A percentile compares a stretch with the other conserved stretches of the same genome.
phyloP scores from a whole-genome alignment of 176 grass and related monocot genomes.

The Metroxylon sagu region DNA sequence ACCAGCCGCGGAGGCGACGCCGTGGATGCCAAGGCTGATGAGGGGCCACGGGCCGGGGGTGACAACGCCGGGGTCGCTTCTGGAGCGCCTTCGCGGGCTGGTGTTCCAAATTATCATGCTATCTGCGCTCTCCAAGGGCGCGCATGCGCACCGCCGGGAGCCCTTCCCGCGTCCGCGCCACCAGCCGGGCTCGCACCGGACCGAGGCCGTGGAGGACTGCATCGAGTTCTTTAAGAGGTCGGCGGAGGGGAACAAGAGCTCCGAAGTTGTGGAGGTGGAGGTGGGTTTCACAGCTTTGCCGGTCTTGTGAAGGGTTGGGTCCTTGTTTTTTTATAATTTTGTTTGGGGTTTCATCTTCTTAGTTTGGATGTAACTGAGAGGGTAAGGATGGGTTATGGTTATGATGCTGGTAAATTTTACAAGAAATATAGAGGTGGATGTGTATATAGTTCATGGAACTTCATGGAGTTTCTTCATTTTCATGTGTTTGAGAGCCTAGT shows the following conservation, averaged over 20 bases:
- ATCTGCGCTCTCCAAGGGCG: slow-evolving; percentile 34
- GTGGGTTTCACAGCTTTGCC: slow-evolving; percentile 2
- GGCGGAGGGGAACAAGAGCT: slow-evolving; percentile 37
- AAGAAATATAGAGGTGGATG: too few species aligned
- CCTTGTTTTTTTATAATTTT: too few species aligned
- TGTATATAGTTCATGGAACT: too few species aligned
- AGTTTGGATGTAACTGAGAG: too few species aligned
- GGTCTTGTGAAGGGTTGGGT: neutral
- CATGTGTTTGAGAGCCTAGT: too few species aligned
- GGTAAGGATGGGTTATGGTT: too few species aligned
- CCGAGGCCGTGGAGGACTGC: slow-evolving; percentile 60
- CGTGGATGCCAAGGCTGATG: slow-evolving; percentile 50
- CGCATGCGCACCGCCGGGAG: slow-evolving; percentile 24
- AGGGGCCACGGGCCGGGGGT: slow-evolving; percentile 27
- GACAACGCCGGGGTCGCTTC: slow-evolving; percentile 42
- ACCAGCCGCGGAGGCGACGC: slow-evolving; percentile 8
- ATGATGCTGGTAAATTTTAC: too few species aligned
- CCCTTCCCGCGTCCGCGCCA: slow-evolving; percentile 27
- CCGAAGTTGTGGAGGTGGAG: neutral
- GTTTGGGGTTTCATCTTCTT: too few species aligned
- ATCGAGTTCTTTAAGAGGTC: slow-evolving; percentile 74
- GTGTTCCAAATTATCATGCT: slow-evolving; percentile 65
- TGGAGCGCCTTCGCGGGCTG: slow-evolving; percentile 55
- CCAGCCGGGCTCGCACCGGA: slow-evolving; percentile 37
- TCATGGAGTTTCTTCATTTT: too few species aligned